A percentile compares a stretch with the other conserved stretches of the same genome.
Conservation (phyloP, 768 basidiomycete genomes). For the Russula olivacea region DNA sequence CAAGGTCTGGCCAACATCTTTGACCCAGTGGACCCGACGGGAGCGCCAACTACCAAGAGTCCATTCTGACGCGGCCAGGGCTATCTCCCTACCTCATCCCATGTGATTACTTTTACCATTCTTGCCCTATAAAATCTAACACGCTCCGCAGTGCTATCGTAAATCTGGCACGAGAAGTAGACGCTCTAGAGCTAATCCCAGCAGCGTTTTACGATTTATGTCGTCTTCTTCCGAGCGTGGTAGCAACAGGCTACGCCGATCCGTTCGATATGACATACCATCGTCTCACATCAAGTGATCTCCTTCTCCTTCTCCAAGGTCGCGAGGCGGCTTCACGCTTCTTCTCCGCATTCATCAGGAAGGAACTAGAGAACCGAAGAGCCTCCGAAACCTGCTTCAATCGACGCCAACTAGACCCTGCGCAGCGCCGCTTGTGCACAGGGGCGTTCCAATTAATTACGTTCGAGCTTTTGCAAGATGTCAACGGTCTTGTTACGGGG, state of each 20-base stretch:
- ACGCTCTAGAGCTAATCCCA: constrained; percentile 55
- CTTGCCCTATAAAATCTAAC: background rate
- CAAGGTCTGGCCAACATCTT: constrained; percentile 53
- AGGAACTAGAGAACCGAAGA: constrained; percentile 61
- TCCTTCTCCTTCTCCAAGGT: constrained; percentile 57
- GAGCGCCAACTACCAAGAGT: constrained; percentile 51
- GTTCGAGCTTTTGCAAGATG: constrained; percentile 23
- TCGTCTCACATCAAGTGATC: constrained; percentile 46
- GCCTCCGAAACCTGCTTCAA: constrained; percentile 34
- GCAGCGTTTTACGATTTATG: constrained; percentile 79
- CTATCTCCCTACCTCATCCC: constrained; percentile 54
- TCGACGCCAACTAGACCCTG: constrained; percentile 11
- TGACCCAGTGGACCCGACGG: constrained; percentile 59
- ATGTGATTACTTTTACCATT: constrained; percentile 42
- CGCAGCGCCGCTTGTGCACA: constrained; percentile 16
- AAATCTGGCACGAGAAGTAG: constrained; percentile 54
- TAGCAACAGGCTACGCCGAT: constrained; percentile 46
- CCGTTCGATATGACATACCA: constrained; percentile 34
- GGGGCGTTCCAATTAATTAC: constrained; percentile 23
- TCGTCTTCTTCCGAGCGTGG: constrained; percentile 57
- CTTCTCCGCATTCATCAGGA: constrained; percentile 71
- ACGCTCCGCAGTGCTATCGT: constrained; percentile 48
- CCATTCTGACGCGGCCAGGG: constrained; percentile 51
- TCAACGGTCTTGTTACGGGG: constrained; percentile 22
- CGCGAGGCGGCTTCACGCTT: constrained; percentile 69